Evolutionary conservation across 2,329 filamentous ascomycete genomes (phyloP).

Genomic region (Elsinoe necatrix): DNA sequence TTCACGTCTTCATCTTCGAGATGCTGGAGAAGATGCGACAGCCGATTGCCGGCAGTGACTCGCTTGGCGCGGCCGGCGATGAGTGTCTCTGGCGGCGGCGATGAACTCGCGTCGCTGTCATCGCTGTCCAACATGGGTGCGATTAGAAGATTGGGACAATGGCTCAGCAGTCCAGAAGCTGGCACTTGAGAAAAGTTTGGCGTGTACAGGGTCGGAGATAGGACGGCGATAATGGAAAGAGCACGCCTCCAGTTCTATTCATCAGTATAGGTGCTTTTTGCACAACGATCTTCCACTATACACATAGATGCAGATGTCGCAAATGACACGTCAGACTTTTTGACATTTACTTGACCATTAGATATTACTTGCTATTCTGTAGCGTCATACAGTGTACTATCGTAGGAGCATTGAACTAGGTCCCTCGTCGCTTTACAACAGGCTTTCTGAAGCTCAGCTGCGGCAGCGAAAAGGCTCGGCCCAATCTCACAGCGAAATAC

Average conservation of each 20-base stretch:
- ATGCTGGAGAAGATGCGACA: constrained; percentile 66
- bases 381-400: too few relatives aligned
- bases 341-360: background rate
- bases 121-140: constrained; percentile 17
- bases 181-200: background rate
- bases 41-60: constrained; percentile 74
- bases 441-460: background rate
- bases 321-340: background rate
- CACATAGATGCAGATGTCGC: too few relatives aligned
- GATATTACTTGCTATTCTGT: too few relatives aligned
- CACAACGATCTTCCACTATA: too few relatives aligned
- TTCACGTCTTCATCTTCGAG: constrained; percentile 35
- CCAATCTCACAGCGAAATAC: background rate
- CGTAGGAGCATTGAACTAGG: background rate
- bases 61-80: constrained; percentile 66
- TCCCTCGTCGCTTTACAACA: background rate
- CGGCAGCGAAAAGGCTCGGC: background rate
- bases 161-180: background rate
- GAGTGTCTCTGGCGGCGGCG: constrained; percentile 33
- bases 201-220: background rate
- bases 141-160: background rate
- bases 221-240: background rate
- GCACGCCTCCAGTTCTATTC: too few relatives aligned
- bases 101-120: background rate
- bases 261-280: too few relatives aligned